Evolutionary conservation across 2,329 filamentous ascomycete species (phyloP), one percentile per base, ranked within the genome.

Genomic region (Talaromyces albobiverticillius): DNA sequence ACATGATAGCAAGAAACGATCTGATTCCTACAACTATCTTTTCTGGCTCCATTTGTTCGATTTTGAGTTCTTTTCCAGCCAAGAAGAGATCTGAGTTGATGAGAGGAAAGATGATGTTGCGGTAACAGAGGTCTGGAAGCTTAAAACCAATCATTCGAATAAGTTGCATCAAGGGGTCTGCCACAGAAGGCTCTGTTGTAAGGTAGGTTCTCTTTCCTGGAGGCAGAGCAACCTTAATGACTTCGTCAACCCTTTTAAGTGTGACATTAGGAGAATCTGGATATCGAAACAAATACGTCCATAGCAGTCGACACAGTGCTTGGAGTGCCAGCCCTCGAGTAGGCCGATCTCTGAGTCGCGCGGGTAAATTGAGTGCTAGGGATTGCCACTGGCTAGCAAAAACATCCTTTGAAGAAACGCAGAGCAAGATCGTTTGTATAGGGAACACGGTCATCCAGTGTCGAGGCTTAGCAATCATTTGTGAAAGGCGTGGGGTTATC

Each of bases 21-120:
- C 91, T 84, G 59, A 99, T 99, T 2, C 92, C 94, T 62, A 99
- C 89, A n/a, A 97, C 93, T 75, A 96, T 95, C 63, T 90, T 88
- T 67, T 99, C 95, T 0, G 95, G 94, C 58, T 99, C 94, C 58
- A 99, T 81, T 65, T 95, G 90, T 66, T 97, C 94, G 25, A 96
- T 88, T 66, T 85, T 91, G 40, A 94, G 75, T 42, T 96, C 89
- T 63, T 86, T 89, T 77, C 79, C 79, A 16, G 85, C 83, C 25
- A 82, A 79, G 67, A 96, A 94, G n/a, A 91, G 77, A 50, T 96
- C 93, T 1, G 91, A 90, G 67, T 95, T 96, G 66, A 99, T 88
- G 34, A 99, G 76, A 3, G 93, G 94, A 63, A 96, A 97, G n/a
- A 99, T 90, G 60, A 97, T 88, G 45, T 80, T 89, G 61, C 87